phyloP scores from a whole-genome alignment of 2,329 filamentous ascomycete genomes.

The Paecilomyces sp. region DNA sequence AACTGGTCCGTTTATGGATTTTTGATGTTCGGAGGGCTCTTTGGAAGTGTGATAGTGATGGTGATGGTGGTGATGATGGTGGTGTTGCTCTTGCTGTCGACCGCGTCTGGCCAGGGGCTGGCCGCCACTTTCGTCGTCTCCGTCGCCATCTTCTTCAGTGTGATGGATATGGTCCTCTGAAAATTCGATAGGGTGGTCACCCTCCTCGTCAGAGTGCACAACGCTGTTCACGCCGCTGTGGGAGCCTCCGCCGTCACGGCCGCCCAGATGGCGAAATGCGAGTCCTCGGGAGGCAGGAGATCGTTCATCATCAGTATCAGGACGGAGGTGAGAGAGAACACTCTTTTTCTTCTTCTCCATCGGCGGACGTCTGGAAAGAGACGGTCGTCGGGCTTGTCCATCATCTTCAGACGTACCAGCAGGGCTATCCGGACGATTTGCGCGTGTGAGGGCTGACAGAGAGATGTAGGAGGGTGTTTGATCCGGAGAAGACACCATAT shows the following conservation, averaged over 20 bases:
- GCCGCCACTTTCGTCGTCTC: constrained; percentile 28
- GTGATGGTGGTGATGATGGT: constrained; percentile 12
- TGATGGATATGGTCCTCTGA: constrained; percentile 3
- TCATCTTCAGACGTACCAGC: not conserved
- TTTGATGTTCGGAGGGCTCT: constrained; percentile 3
- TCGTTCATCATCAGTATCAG: constrained; percentile 21
- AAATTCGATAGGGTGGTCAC: constrained; percentile 12
- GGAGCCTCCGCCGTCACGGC: constrained; percentile 41
- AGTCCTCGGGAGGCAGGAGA: constrained; percentile 20
- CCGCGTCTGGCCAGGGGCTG: constrained; percentile 13
- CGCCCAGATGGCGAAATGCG: constrained; percentile 28
- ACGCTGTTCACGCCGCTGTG: constrained; percentile 37
- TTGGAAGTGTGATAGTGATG: constrained; percentile 8
- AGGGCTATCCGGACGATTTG: not conserved
- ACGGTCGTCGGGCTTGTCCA: not conserved
- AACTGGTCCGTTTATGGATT: constrained; percentile 5
- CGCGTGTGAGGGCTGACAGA: constrained; percentile 1
- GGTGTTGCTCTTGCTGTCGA: constrained; percentile 6
- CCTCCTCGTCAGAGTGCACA: constrained; percentile 26
- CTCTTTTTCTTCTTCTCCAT: constrained; percentile 4
- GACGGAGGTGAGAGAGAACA: constrained; percentile 14
- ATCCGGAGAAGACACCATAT: constrained; percentile 10
- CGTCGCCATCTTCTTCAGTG: constrained; percentile 23
- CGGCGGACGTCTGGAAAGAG: not conserved
- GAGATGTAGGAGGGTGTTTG: constrained; percentile 19